Percentiles rank a stretch among this genome's conserved stretches.
These are phyloP conservation scores for Lipomyces sp. DNA, from an alignment of 805 yeast genomes.

Conservation along the genomic window DNA sequence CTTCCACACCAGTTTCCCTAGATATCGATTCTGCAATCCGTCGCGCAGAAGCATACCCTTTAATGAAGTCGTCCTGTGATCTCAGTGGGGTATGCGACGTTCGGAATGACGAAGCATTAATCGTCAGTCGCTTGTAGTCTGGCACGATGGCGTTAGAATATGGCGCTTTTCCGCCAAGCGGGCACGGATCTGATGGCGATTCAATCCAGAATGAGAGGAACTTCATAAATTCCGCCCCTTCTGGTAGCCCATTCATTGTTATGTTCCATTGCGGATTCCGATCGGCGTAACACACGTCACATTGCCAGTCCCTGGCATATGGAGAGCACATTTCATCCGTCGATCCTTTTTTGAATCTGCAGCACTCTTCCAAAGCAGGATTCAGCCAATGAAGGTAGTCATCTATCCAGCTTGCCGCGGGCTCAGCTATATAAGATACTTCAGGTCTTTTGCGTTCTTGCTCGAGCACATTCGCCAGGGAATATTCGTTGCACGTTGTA, in stretches of 20 bases:
- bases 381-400: constrained; percentile 86
- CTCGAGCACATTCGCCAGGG: constrained; percentile 79
- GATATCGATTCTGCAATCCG: constrained; percentile 62
- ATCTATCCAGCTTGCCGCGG: constrained; percentile 91
- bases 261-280: constrained; percentile 67
- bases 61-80: constrained; percentile 82
- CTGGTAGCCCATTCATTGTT: constrained; percentile 83
- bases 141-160: constrained; percentile 65
- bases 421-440: constrained; percentile 72
- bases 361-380: constrained; percentile 85
- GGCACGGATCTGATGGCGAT: constrained; percentile 86
- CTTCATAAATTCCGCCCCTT: constrained; percentile 68
- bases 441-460: constrained; percentile 76
- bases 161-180: constrained; percentile 94
- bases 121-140: constrained; percentile 47
- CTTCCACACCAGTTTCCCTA: constrained; percentile 51
- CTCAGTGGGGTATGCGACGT: constrained; percentile 77
- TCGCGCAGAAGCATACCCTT: constrained; percentile 73
- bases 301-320: constrained; percentile 45
- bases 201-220: constrained; percentile 82
- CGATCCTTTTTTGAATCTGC: constrained; percentile 64
- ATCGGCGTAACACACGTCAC: constrained; percentile 71
- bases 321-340: constrained; percentile 50
- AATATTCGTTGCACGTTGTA: constrained; percentile 77
- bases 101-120: constrained; percentile 71